phyloP scores from a whole-genome alignment of 305 asterid genomes.

The Stenogyne calaminthoides region DNA sequence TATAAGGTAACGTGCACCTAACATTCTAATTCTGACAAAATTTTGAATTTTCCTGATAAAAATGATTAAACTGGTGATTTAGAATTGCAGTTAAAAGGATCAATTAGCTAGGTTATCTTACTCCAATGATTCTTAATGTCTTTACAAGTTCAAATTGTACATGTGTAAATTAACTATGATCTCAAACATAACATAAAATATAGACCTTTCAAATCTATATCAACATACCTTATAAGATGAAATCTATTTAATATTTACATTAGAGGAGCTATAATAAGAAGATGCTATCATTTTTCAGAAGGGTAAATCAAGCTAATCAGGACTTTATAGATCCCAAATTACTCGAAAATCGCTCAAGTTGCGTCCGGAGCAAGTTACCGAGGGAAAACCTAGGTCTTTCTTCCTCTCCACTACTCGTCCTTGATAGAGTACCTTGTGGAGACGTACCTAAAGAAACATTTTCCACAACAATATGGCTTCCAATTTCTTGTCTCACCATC shows the following conservation, averaged over 20 bases:
- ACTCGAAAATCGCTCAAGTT: constrained; percentile 63
- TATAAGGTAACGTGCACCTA: no score
- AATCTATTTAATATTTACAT: constrained; percentile 4
- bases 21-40: no score
- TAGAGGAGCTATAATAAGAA: background rate
- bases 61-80: no score
- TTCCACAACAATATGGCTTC: constrained; percentile 49
- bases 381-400: constrained; percentile 52
- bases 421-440: constrained; percentile 31
- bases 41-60: no score
- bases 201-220: no score
- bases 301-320: constrained; percentile 11
- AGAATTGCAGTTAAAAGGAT: no score
- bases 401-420: constrained; percentile 27
- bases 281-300: background rate
- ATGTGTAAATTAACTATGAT: background rate
- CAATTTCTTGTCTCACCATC: constrained; percentile 57
- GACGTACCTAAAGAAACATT: constrained; percentile 30
- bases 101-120: no score
- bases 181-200: background rate
- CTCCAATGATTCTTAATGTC: background rate
- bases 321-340: constrained; percentile 62
- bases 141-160: background rate
- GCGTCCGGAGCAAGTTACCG: constrained; percentile 76
- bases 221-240: background rate